Base-by-base conservation (phyloP, 2,329 filamentous ascomycete genomes). In the Fusarium drepaniforme region DNA sequence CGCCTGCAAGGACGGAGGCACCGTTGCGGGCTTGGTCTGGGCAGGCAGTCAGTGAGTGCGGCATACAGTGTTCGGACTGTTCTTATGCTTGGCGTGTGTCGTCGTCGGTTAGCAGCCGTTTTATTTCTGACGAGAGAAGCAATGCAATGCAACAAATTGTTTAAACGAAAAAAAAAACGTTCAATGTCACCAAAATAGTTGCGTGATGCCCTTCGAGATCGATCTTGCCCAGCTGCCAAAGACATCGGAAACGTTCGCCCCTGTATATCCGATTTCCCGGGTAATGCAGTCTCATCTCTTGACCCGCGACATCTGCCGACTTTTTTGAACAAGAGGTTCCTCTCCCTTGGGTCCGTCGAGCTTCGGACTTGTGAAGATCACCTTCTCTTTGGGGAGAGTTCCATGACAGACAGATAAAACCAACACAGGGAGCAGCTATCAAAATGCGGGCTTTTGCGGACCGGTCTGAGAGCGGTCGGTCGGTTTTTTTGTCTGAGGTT, bases 1-100 rank as follows among this genome's bases (percentile, higher is more conserved):
- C 69, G 76, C 76, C 76, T 77, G 76, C 71, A 74, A 57, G 28
- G 67, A 65, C 67, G 68, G 70, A 62, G 68, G 76, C 75, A 66
- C 68, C 58, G 65, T 74, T 74, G 56, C 38, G 51, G 46, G 37
- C 33, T 63, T 68, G 53, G 51, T 64, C 65, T 49, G 70, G 67
- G 67, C 56, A 62, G 57, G 30, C 30, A 33, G 30, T 33, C 30
- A 33, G 30, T 33, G 30, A 49, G 72, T 70, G 69, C 53, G 49
- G 67, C 15, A 75, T 70, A 75, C 73, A 64, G 44, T 75, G 63
- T 66, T 62, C 25, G 64, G 46, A 75, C 73, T 75, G 70, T 75
- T 75, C 49, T 25, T 11, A 28, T 49, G 28, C 40, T 60, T 72
- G 49, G 64, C 40, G 38, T 38, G 40, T 44, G 42, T 35, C 30